phyloP scores from a whole-genome alignment of 495 filamentous ascomycete genomes.

The Hyaloscypha hepaticicola region DNA sequence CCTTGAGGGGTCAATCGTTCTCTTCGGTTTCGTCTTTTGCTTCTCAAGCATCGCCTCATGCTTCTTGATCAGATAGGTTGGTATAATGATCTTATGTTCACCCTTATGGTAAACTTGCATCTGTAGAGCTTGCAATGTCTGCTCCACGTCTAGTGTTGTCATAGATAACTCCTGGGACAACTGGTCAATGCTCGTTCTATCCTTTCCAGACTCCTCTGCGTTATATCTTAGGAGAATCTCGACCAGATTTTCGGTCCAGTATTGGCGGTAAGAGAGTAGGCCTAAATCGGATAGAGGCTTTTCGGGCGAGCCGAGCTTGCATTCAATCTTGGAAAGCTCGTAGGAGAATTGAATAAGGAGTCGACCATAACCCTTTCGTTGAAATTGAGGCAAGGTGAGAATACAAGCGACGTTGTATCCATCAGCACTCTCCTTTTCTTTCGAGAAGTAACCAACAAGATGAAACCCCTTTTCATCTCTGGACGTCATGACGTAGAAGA shows the following conservation, averaged over 20 bases:
- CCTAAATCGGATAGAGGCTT: conserved; percentile 95
- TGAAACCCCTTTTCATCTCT: conserved; percentile 86
- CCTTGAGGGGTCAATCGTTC: conserved; percentile 70
- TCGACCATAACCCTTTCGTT: conserved; percentile 89
- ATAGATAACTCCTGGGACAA: conserved; percentile 78
- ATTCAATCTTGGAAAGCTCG: conserved; percentile 92
- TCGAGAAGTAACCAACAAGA: conserved; percentile 94
- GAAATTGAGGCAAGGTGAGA: conserved; percentile 91
- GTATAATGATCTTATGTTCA: conserved; percentile 87
- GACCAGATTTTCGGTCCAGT: conserved; percentile 93
- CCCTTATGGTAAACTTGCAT: conserved; percentile 95
- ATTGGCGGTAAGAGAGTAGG: conserved; percentile 87
- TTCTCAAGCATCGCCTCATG: conserved; percentile 69
- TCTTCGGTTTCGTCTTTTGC: conserved; percentile 65
- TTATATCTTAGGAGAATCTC: conserved; percentile 70
- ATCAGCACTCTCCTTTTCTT: conserved; percentile 95
- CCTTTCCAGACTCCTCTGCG: conserved; percentile 41
- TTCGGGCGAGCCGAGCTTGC: conserved; percentile 90
- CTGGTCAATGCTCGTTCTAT: conserved; percentile 76
- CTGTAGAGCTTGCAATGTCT: conserved; percentile 86
- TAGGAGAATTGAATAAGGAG: conserved; percentile 97
- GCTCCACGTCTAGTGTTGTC: conserved; percentile 93
- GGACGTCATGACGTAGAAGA: conserved; percentile 97
- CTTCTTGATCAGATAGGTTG: conserved; percentile 63
- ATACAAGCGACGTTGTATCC: conserved; percentile 98